Evolutionary conservation across 352 stramenopile genomes (phyloP), one percentile per base, ranked within the genome.

Genomic region (Blastocystis sp.): DNA sequence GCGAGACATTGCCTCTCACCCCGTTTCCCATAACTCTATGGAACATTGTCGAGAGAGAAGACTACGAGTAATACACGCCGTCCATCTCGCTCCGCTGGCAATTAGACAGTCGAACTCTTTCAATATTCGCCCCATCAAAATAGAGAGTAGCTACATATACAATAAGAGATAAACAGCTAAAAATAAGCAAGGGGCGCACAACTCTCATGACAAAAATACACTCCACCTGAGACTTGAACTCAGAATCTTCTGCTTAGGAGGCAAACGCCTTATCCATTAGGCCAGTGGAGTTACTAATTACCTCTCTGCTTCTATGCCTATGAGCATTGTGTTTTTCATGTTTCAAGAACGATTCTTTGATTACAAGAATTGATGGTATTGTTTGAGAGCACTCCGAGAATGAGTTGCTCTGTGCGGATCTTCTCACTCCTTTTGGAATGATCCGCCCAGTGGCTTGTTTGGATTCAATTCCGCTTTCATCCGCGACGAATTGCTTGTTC

Each of bases 251-350:
- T 90, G 77, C 80, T 91, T 88, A 89, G 89, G 84, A 91, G 89
- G 80, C 77, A 90, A 64, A 89, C 64, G 89, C 89, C 82, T 91
- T 91, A 90, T 91, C 89, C 89, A 91, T 91, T 91, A 89, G 82
- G 89, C 89, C 82, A 91, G 55, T 69, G 56, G 89, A 87, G 77
- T 88, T n/a, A 77, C 29, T 34, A 34, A 34, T 34, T 1, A 34
- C 1, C 1, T 1, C 29, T 34, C 1, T 34, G 29, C 1, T 34
- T 1, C 29, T 34, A 34, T 34, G 29, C 29, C 29, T 34, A 34
- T 34, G 29, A 34, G 29, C 0, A 34, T 1, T 34, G 29, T 1
- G 29, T 34, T 34, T 1, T 34, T 1, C 1, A 34, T 34, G 29
- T 34, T 34, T 34, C 1, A 34, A 34, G 29, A 34, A 34, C 29